Base-by-base conservation (phyloP, 1,139 yeast species). In the Scheffersomyces quercinus region DNA sequence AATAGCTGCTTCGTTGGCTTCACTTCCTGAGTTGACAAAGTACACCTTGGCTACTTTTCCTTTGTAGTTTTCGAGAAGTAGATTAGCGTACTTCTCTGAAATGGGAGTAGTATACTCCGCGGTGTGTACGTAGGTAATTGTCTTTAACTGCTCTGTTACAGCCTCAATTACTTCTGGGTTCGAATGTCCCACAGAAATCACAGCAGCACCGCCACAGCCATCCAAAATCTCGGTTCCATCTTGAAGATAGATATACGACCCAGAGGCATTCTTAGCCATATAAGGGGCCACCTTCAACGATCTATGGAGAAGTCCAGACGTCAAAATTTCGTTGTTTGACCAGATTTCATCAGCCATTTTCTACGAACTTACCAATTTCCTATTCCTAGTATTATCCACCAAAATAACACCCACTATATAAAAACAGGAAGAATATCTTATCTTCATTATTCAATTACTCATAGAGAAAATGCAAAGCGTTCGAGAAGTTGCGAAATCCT, bases 141-240 rank as follows among this genome's bases (percentile, higher is more conserved):
- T 46, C 14, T 41, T 39, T 24, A 58, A 52, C 39, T 58, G 65
- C n/a, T 53, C 46, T 12, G 43, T 34, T 24, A 64, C 50, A 11
- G 53, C 56, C 2, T 50, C 49, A 5, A 49, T 41, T 12, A 64
- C 52, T 32, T 58, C 65, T 20, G 48, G 43, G 36, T 58, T 58
- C 15, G 55, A 52, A 46, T 62, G 64, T 1, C 67, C 67, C 6
- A 63, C 52, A 3, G 64, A 55, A 14, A 60, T 51, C 28, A 62
- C 67, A 5, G 67, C 67, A 9, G 67, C 67, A 33, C 69, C 68
- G 12, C 68, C 65, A 35, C 58, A 52, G 8, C 55, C 66, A 45
- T 64, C 68, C 10, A 62, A 43, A 11, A 62, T 43, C 28, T 40
- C 42, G 3, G 34, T 35, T 3, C 59, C 60, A 40, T 53, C 47